Percentiles rank a stretch among this genome's conserved stretches.
Conservation (phyloP, 345 rosid species). For the Arabis alpina region DNA sequence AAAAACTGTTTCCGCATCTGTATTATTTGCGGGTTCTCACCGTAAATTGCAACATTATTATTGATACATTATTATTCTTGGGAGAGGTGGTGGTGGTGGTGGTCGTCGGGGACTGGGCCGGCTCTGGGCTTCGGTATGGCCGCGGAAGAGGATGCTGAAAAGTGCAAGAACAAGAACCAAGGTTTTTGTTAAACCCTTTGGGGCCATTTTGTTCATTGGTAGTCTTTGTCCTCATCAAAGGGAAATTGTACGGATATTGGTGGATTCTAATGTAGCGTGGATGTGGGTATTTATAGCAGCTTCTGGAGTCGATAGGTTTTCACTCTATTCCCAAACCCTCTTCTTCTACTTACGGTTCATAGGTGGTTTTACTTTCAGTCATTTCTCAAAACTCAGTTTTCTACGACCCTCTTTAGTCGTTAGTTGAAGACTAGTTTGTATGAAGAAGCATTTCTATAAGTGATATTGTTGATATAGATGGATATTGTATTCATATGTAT, state of each 20-base stretch:
- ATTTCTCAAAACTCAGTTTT: background rate
- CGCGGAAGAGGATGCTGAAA: constrained; percentile 8
- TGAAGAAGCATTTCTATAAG: background rate
- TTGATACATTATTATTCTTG: too few species aligned
- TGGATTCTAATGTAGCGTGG: constrained; percentile 11
- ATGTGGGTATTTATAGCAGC: constrained; percentile 12
- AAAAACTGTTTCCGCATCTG: background rate
- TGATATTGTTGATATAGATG: background rate
- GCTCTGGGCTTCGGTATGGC: background rate
- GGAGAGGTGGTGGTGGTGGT: constrained; percentile 6
- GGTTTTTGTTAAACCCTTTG: background rate
- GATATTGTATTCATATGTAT: background rate
- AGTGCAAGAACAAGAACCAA: constrained; percentile 10
- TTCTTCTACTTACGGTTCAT: background rate
- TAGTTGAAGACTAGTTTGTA: background rate
- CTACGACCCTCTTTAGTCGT: background rate
- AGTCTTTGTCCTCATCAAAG: constrained; percentile 4
- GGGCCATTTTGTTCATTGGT: constrained; percentile 11
- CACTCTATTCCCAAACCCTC: constrained; percentile 7
- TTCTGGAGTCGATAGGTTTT: constrained; percentile 15
- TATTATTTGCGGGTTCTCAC: background rate
- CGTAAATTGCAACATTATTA: constrained; percentile 2
- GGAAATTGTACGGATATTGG: background rate
- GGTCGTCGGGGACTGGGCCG: background rate
- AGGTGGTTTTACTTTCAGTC: background rate